phyloP scores from a whole-genome alignment of 371 early-diverging fungal species.

The Mucor ambiguus region DNA sequence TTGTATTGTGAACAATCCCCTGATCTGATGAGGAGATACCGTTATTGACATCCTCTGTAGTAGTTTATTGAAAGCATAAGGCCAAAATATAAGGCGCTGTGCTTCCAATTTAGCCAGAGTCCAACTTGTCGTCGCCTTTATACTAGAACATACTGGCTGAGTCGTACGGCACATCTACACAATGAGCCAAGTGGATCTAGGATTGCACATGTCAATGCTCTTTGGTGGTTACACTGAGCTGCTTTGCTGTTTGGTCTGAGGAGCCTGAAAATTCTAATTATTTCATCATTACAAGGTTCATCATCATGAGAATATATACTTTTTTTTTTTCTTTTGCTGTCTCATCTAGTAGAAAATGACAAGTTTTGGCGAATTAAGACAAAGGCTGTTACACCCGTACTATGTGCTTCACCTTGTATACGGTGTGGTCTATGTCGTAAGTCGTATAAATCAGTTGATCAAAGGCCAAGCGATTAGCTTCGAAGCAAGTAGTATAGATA shows the following conservation, averaged over 20 bases:
- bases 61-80: neutral
- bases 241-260: neutral
- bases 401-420: slow-evolving; percentile 52
- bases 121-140: neutral
- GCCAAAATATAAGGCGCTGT: neutral
- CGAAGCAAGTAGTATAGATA: slow-evolving; percentile 12
- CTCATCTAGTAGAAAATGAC: slow-evolving; percentile 28
- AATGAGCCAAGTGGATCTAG: neutral
- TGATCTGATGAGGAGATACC: neutral
- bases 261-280: slow-evolving; percentile 6
- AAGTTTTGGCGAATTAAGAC: slow-evolving; percentile 40
- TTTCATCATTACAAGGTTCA: neutral
- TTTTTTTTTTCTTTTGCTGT: neutral
- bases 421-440: slow-evolving; percentile 27
- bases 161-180: too few relatives aligned
- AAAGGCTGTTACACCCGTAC: slow-evolving; percentile 56
- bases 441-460: slow-evolving; percentile 14
- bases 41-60: neutral
- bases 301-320: neutral
- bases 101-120: neutral
- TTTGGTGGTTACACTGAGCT: neutral
- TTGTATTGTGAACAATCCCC: neutral
- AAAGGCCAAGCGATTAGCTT: slow-evolving; percentile 11
- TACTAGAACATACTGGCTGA: too few relatives aligned
- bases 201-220: neutral